Percentiles rank a stretch among this genome's conserved stretches.
phyloP scores from a whole-genome alignment of 1,284 basidiomycete genomes.

The Polyporus tsugae region DNA sequence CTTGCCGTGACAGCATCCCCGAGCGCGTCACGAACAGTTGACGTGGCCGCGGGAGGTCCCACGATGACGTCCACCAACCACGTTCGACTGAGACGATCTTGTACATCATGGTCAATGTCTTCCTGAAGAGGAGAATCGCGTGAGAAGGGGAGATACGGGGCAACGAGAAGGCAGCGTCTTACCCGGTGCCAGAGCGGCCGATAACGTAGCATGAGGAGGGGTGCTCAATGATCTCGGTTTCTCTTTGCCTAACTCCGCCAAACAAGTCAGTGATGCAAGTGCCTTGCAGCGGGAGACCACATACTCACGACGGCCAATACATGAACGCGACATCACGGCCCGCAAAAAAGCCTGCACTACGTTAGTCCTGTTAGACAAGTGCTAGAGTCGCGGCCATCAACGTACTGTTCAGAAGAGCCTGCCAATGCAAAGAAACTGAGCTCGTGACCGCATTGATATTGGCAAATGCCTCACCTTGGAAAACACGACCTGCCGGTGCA shows the following conservation, averaged over 20 bases:
- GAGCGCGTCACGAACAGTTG: slow-evolving; percentile 81
- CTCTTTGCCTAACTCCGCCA: slow-evolving; percentile 52
- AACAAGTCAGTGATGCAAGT: neutral
- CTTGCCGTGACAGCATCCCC: slow-evolving; percentile 65
- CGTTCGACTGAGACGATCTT: slow-evolving; percentile 73
- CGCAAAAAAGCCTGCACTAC: slow-evolving; percentile 52
- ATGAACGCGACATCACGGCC: slow-evolving; percentile 56
- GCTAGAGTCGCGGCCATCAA: too few species aligned
- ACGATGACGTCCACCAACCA: slow-evolving; percentile 48
- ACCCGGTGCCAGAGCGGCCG: slow-evolving; percentile 69
- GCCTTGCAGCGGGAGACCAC: neutral
- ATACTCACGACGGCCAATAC: slow-evolving; percentile 61
- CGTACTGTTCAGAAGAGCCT: neutral
- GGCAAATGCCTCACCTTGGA: slow-evolving; percentile 53
- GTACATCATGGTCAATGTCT: slow-evolving; percentile 78
- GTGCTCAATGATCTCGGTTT: slow-evolving; percentile 68
- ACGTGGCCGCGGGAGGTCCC: slow-evolving; percentile 47
- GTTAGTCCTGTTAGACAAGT: too few species aligned
- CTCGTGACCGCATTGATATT: neutral
- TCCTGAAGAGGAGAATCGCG: slow-evolving; percentile 49
- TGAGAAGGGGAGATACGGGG: neutral
- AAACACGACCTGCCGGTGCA: slow-evolving; percentile 58
- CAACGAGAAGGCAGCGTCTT: slow-evolving; percentile 22
- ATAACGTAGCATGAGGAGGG: slow-evolving; percentile 69
- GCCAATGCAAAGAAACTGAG: neutral